Conservation (phyloP, 306 rosid species). For the Hippophae gyantsensis region DNA sequence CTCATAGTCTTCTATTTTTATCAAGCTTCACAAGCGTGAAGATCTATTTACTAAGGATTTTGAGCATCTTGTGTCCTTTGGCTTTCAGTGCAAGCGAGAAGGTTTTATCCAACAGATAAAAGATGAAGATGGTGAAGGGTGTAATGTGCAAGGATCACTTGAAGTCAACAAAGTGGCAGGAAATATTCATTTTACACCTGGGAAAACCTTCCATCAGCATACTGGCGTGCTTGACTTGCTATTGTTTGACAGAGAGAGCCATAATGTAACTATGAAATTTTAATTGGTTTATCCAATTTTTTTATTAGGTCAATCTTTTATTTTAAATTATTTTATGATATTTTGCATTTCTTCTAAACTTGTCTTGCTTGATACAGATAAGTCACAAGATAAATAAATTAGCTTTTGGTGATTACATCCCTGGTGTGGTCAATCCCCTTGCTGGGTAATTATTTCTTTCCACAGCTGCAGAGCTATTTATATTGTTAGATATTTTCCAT, state of each 20-base stretch:
- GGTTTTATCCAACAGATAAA: conserved; percentile 67
- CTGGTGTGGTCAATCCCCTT: conserved; percentile 86
- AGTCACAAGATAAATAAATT: conserved; percentile 74
- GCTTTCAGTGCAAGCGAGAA: conserved; percentile 80
- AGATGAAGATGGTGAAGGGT: conserved; percentile 94
- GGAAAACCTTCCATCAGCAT: conserved; percentile 72
- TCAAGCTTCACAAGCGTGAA: not conserved
- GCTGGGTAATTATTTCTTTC: conserved; percentile 60
- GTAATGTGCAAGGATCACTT: conserved; percentile 75
- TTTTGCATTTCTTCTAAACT: conserved; percentile 12
- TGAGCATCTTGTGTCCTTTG: conserved; percentile 19
- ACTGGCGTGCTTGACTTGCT: conserved; percentile 44
- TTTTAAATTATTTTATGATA: not conserved
- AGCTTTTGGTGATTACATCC: conserved; percentile 66
- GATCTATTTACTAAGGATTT: not conserved
- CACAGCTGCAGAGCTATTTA: conserved; percentile 14
- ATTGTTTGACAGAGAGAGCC: conserved; percentile 35
- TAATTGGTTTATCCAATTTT: conserved; percentile 5
- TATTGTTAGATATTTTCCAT: not conserved
- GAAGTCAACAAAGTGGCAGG: conserved; percentile 94
- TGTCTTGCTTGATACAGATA: conserved; percentile 51
- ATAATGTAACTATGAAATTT: conserved; percentile 43
- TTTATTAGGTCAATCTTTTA: conserved; percentile 6
- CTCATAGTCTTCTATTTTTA: not conserved
- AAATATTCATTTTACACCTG: conserved; percentile 63